Evolutionary conservation across 1,139 yeast species (phyloP).

Genomic region (Hanseniaspora sp.): DNA sequence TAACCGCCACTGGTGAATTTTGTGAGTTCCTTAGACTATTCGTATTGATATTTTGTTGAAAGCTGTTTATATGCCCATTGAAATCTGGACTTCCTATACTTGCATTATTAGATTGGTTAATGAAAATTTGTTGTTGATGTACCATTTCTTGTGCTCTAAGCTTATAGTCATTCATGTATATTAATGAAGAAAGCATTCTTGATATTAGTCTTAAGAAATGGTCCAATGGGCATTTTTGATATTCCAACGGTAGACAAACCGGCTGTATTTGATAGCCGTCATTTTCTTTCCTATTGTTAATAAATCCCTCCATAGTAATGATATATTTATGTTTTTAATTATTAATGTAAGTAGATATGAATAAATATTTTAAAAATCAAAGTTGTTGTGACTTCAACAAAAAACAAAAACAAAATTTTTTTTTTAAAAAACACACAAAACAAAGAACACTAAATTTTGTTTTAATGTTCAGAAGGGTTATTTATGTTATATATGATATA

Average conservation of each 20-base stretch:
- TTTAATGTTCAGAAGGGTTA: too few species aligned
- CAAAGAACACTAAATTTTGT: too few species aligned
- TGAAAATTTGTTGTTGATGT: conserved; percentile 1
- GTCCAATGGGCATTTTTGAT: conserved; percentile 55
- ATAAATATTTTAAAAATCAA: too few species aligned
- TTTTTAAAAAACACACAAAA: too few species aligned
- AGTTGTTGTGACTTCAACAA: too few species aligned
- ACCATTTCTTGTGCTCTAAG: conserved; percentile 19
- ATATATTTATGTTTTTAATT: too few species aligned
- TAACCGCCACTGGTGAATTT: neutral
- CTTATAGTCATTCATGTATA: conserved; percentile 50
- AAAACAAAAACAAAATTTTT: too few species aligned
- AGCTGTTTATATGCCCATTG: neutral
- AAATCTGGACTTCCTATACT: neutral
- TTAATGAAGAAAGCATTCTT: conserved; percentile 67
- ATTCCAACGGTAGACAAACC: conserved; percentile 41
- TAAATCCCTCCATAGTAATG: too few species aligned
- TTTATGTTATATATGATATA: too few species aligned
- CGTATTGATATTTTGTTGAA: neutral
- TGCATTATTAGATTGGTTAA: neutral
- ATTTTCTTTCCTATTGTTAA: neutral
- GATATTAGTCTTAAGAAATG: conserved; percentile 64
- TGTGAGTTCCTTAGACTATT: neutral
- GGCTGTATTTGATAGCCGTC: neutral
- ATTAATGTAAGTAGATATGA: too few species aligned